Base-by-base conservation (phyloP, 768 basidiomycete species). In the Podaxis sp. region DNA sequence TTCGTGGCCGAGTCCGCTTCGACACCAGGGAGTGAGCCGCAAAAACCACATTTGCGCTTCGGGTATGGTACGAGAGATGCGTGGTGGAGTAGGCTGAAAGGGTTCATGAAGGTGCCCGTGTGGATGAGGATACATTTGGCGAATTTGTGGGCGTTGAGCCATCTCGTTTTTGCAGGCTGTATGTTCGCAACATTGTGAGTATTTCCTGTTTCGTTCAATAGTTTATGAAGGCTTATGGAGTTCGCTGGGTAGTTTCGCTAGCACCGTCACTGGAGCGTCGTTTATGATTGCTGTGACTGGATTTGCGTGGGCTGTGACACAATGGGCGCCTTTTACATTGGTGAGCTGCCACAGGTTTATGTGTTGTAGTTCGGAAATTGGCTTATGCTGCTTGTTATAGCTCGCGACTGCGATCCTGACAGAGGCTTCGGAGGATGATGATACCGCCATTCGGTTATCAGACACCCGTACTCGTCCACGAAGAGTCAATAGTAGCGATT, bases 251-350 rank as follows among this genome's bases (percentile, higher is more conserved):
- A 96, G 93, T 66, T 83, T 95, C 66, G 89, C 87, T 2, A 80
- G 84, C 8, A 85, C 81, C 15, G 89, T 95, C 0, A 70, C 70
- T 15, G 87, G 89, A 0, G 89, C 93, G 17, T 94, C 90, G 0
- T 60, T 87, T 12, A 80, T 98, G 63, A 85, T 97, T 55, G 83
- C 88, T 7, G 66, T 91, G 12, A 88, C 89, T 6, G 96, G 96
- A 0, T 89, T 97, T 67, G 89, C 91, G n/a, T 97, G 91, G 93
- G 94, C 94, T 4, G 82, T 98, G 56, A 85, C 89, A 0, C 89
- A 90, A 73, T 98, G 96, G 96, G 94, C 88, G 2, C 96, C 96
- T 2, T 96, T 93, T 74, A 87, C 94, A 0, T 74, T 98, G 69
- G 93, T 96, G 66, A 52, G 86, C 76, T 6, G 61, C 38, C 27